These are phyloP conservation scores for Blastocladiella emersonii DNA, from an alignment of 371 early-diverging fungal genomes.

Conservation along the genomic window DNA sequence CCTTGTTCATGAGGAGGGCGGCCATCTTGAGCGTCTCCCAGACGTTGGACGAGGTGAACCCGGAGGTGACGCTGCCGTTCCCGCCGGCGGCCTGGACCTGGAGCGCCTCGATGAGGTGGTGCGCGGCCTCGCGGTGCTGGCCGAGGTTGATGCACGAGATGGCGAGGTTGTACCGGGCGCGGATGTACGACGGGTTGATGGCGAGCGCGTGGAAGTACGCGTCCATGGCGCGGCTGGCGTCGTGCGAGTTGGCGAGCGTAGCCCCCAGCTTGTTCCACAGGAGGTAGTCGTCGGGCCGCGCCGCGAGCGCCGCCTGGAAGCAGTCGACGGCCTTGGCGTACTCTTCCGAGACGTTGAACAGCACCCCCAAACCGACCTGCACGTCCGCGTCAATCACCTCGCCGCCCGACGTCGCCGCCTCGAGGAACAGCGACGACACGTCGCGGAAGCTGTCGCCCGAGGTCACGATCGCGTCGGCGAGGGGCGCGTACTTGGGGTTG, in stretches of 20 bases:
- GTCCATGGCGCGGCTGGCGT: constrained; percentile 64
- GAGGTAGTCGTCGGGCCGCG: constrained; percentile 72
- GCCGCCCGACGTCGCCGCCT: constrained; percentile 56
- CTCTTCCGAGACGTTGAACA: constrained; percentile 80
- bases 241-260: constrained; percentile 75
- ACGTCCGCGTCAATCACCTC: constrained; percentile 71
- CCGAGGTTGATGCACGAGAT: constrained; percentile 82
- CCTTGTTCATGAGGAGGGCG: constrained; percentile 36
- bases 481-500: constrained; percentile 44
- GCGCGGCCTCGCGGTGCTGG: constrained; percentile 77
- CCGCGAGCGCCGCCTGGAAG: constrained; percentile 79
- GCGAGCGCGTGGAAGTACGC: constrained; percentile 85
- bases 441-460: constrained; percentile 26
- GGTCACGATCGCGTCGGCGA: constrained; percentile 17
- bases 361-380: constrained; percentile 82
- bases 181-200: constrained; percentile 83
- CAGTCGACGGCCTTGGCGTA: constrained; percentile 92
- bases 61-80: constrained; percentile 12
- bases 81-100: constrained; percentile 57
- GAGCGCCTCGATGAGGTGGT: constrained; percentile 74
- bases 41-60: constrained; percentile 57
- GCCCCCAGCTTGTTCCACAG: constrained; percentile 95
- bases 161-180: constrained; percentile 89
- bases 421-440: constrained; percentile 59
- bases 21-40: constrained; percentile 81